Conservation (phyloP, 225 moss, liverwort and hornwort genomes). For the Pseudoscleropodium purum region DNA sequence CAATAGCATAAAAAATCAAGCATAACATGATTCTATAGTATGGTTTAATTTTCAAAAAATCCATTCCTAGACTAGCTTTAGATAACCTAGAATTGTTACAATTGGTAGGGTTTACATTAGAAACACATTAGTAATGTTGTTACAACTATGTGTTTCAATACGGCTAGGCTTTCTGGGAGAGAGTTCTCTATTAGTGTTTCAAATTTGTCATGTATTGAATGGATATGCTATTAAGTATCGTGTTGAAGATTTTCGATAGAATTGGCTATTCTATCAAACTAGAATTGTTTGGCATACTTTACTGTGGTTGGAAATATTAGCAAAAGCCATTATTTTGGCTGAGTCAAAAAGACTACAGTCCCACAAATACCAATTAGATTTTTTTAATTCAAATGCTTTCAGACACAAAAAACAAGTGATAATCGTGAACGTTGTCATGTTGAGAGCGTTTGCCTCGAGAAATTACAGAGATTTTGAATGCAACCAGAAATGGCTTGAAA, state of each 20-base stretch:
- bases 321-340: conserved; percentile 84
- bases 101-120: not conserved
- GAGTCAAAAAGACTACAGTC: conserved; percentile 79
- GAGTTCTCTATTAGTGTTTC: not conserved
- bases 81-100: not conserved
- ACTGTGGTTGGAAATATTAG: conserved; percentile 47
- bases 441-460: too few species aligned
- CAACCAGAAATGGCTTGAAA: too few species aligned
- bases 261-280: not conserved
- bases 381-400: not conserved
- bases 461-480: too few species aligned
- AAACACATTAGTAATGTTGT: not conserved
- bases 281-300: conserved; percentile 33
- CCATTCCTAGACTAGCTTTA: too few species aligned
- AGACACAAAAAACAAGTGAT: not conserved
- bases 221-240: not conserved
- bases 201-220: not conserved
- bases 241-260: not conserved
- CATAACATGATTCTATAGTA: not conserved
- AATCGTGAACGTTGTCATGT: too few species aligned
- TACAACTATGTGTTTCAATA: not conserved
- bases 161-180: not conserved
- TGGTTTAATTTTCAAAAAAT: not conserved
- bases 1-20: not conserved
- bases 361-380: not conserved